These are phyloP conservation scores for Xylaria cubensis DNA, from an alignment of 495 filamentous ascomycete species.

Conservation along the genomic window DNA sequence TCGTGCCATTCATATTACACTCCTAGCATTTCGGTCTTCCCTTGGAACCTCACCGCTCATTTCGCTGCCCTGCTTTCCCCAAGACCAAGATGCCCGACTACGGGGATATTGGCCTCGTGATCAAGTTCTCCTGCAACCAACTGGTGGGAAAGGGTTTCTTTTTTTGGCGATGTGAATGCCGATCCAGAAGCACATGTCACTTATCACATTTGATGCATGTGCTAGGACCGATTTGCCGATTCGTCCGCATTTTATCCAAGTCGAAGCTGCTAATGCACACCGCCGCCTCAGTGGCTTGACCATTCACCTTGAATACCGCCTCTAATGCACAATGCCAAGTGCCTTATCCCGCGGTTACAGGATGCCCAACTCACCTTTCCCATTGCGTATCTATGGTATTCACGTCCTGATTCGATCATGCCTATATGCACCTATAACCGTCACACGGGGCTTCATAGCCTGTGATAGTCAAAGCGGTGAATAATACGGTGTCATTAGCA, in stretches of 20 bases:
- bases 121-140: neutral
- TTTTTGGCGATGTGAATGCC: constrained; percentile 5
- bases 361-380: constrained; percentile 18
- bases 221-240: constrained; percentile 7
- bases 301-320: neutral
- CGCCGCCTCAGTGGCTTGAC: constrained; percentile 16
- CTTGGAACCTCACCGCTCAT: constrained; percentile 13
- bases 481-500: neutral
- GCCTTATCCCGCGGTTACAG: neutral
- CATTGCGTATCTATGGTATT: constrained; percentile 3
- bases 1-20: neutral
- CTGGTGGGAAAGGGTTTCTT: constrained; percentile 14
- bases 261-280: neutral
- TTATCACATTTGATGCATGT: constrained; percentile 21
- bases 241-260: neutral
- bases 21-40: neutral
- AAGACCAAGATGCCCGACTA: neutral
- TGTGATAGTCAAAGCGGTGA: constrained; percentile 1
- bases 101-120: constrained; percentile 6
- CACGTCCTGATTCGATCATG: neutral
- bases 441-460: neutral
- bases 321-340: neutral
- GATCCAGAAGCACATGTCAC: constrained; percentile 15
- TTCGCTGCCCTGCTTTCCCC: neutral
- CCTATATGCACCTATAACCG: neutral